A percentile compares a stretch with the other conserved stretches of the same genome.
phyloP scores from a whole-genome alignment of 2,329 filamentous ascomycete genomes.

The Rhexocercosporidium sp. region DNA sequence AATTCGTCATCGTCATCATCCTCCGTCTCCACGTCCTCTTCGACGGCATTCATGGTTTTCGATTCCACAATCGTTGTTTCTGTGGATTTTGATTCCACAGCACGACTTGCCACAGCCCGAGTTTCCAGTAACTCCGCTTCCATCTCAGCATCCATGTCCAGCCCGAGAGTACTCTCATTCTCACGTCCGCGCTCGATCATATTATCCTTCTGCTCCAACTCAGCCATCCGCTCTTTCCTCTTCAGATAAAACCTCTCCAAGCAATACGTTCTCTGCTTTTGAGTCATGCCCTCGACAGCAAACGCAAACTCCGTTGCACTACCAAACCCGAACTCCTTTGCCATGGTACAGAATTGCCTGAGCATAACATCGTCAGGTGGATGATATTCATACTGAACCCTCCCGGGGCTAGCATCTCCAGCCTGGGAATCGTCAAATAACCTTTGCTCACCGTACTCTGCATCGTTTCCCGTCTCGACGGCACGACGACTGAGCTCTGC shows the following conservation, averaged over 20 bases:
- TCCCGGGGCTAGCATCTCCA: constrained; percentile 32
- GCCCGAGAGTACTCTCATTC: neutral
- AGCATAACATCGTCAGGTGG: constrained; percentile 76
- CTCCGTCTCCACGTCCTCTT: constrained; percentile 27
- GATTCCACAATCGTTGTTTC: neutral
- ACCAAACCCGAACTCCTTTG: constrained; percentile 75
- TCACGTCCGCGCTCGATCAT: neutral
- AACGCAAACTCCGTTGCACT: constrained; percentile 85
- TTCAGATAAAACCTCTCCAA: constrained; percentile 80
- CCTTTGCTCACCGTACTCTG: constrained; percentile 55
- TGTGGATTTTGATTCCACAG: neutral
- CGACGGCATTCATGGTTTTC: neutral
- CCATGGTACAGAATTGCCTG: constrained; percentile 92
- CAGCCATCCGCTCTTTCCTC: constrained; percentile 48
- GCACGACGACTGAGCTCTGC: constrained; percentile 80
- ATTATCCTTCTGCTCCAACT: constrained; percentile 20
- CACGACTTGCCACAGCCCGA: neutral
- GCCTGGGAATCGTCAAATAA: constrained; percentile 60
- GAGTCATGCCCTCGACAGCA: constrained; percentile 88
- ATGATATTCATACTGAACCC: constrained; percentile 45
- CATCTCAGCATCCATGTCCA: constrained; percentile 6
- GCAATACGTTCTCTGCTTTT: constrained; percentile 78
- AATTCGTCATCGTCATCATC: constrained; percentile 30
- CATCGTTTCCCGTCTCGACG: constrained; percentile 45
- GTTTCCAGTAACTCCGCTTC: constrained; percentile 17